Evolutionary conservation across 1,284 basidiomycete species (phyloP).

Genomic region (Ustanciosporium gigantosporum): DNA sequence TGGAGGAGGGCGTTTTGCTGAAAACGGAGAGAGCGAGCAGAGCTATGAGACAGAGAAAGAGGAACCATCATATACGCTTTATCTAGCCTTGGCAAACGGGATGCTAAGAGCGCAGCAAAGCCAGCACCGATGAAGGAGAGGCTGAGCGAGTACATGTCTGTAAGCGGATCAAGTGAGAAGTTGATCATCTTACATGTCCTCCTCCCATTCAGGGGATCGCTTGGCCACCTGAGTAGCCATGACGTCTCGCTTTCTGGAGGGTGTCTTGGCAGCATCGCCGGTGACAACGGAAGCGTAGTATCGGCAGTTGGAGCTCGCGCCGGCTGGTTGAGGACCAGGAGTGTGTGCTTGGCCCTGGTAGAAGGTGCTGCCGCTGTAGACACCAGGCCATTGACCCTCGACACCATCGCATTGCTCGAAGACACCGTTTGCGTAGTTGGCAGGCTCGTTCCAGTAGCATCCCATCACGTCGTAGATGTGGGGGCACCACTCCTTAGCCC

Average conservation of each 20-base stretch:
- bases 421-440: slow-evolving; percentile 43
- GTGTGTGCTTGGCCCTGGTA: slow-evolving; percentile 48
- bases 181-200: slow-evolving; percentile 6
- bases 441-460: slow-evolving; percentile 54
- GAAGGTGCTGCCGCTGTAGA: slow-evolving; percentile 51
- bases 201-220: slow-evolving; percentile 42
- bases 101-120: no score
- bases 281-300: slow-evolving; percentile 46
- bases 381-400: slow-evolving; percentile 51
- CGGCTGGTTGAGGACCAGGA: slow-evolving; percentile 36
- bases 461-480: slow-evolving; percentile 58
- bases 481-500: slow-evolving; percentile 52
- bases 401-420: slow-evolving; percentile 56
- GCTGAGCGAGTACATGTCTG: no score
- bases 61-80: no score
- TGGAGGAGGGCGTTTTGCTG: no score
- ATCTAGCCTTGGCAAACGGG: no score
- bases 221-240: slow-evolving; percentile 43
- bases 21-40: no score
- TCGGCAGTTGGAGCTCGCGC: slow-evolving; percentile 44
- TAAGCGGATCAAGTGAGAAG: no score
- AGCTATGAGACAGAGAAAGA: no score
- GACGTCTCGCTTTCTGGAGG: slow-evolving; percentile 38
- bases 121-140: no score
- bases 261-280: slow-evolving; percentile 41